These are phyloP conservation scores for Tuber calosporum DNA, from an alignment of 495 filamentous ascomycete genomes.

Conservation along the genomic window DNA sequence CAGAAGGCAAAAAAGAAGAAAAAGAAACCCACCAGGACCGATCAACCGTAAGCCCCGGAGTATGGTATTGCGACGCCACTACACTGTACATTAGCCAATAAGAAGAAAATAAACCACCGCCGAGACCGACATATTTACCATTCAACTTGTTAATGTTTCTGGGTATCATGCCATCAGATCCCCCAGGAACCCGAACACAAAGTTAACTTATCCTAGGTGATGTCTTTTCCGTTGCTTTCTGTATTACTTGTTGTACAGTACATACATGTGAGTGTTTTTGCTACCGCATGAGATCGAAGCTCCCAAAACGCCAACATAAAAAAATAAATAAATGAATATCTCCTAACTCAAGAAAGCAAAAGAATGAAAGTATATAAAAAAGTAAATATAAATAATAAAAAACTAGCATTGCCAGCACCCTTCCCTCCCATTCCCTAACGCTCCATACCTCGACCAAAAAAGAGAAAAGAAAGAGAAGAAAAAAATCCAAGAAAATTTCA, in stretches of 20 bases:
- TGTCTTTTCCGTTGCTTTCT: conserved; percentile 13
- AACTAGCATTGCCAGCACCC: neutral
- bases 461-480: conserved; percentile 8
- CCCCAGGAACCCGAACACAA: neutral
- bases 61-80: neutral
- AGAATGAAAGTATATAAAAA: conserved; percentile 11
- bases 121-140: neutral
- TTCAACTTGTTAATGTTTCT: neutral
- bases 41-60: neutral
- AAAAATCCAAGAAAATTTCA: conserved; percentile 17
- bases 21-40: conserved; percentile 25
- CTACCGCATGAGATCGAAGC: conserved; percentile 25
- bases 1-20: conserved; percentile 45
- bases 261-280: conserved; percentile 11
- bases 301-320: conserved; percentile 2
- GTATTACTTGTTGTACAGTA: conserved; percentile 12
- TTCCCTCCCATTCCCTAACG: neutral
- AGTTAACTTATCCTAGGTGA: conserved; percentile 1
- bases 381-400: conserved; percentile 12
- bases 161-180: neutral
- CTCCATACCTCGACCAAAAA: neutral
- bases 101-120: neutral
- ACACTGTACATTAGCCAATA: neutral
- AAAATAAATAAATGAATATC: conserved; percentile 18
- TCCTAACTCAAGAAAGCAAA: conserved; percentile 24